Conservation (phyloP, 495 filamentous ascomycete species). For the Trichoderma erinaceum region DNA sequence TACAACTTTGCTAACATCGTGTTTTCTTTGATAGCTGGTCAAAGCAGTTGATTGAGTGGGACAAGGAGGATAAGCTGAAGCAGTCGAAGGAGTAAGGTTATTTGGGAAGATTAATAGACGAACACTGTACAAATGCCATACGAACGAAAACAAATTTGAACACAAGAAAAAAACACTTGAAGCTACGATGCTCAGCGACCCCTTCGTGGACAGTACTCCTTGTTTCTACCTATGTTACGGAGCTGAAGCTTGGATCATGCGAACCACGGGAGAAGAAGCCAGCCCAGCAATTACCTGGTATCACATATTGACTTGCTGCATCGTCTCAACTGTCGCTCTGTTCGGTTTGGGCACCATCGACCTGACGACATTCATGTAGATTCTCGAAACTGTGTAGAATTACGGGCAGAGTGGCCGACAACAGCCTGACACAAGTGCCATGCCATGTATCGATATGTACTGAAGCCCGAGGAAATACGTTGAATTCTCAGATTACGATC, state of each 20-base stretch:
- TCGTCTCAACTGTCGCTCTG: too few relatives aligned
- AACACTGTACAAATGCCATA: slow-evolving; percentile 10
- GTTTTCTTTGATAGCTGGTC: not conserved
- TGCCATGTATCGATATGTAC: not conserved
- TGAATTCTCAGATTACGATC: not conserved
- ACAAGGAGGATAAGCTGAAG: slow-evolving; percentile 16
- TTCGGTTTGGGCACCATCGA: too few relatives aligned
- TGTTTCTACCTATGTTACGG: too few relatives aligned
- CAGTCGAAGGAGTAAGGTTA: slow-evolving; percentile 8
- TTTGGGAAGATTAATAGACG: not conserved
- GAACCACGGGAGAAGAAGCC: not conserved
- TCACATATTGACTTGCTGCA: not conserved
- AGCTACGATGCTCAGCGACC: not conserved
- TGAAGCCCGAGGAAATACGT: not conserved
- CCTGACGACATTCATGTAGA: too few relatives aligned
- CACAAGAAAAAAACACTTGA: not conserved
- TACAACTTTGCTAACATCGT: slow-evolving; percentile 4
- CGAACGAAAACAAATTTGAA: slow-evolving; percentile 18
- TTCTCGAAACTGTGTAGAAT: too few relatives aligned
- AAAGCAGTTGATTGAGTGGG: slow-evolving; percentile 16
- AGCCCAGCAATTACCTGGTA: not conserved
- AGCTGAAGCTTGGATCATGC: too few relatives aligned
- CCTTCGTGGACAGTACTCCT: not conserved
- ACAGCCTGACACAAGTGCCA: not conserved
- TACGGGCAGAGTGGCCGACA: not conserved